Base-by-base conservation (phyloP, 805 yeast species). In the Cyberlindnera maritima region DNA sequence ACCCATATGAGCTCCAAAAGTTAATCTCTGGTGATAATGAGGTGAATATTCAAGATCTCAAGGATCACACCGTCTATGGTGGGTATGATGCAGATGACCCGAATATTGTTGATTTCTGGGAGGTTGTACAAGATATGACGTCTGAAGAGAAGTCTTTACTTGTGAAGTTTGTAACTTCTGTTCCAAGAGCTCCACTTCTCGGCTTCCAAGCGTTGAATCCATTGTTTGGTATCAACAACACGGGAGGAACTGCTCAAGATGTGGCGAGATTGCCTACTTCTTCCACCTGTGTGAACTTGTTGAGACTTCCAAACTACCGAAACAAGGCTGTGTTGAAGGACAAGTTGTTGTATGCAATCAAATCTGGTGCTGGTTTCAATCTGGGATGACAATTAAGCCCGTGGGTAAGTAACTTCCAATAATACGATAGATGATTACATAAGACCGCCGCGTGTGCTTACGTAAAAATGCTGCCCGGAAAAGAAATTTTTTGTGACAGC, bases 161-260 rank as follows among this genome's bases (percentile, higher is more conserved):
- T 46, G 66, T 94, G 23, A 88, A 88, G 61, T 94, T 92, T 69
- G 97, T 88, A 23, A 94, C 98, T 0, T 86, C 97, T 0, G 96
- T 89, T 1, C 84, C 96, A 1, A 76, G 91, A 49, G 96, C 96
- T 0, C 99, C 99, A 1, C 70, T 94, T 35, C 72, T 88, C 21
- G 99, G 99, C 0, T 92, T 94, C 61, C 72, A 76, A 13, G 79
- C 83, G 3, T 70, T 89, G 39, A 69, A 67, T 26, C 99, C 99
- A 0, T 72, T 71, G 45, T 89, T 94, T 65, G 96, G 96, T 1
- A 84, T 94, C 39, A 64, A 88, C 33, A 81, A 81, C 25, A 25
- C 29, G 8, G 39, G 39, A 14, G 46, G 46, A 10, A 25, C 40
- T 20, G 75, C 83, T 0, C 94, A 92, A 0, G 52, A 77, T 23